Conservation (phyloP, 768 basidiomycete species). For the Galerina marginata region DNA sequence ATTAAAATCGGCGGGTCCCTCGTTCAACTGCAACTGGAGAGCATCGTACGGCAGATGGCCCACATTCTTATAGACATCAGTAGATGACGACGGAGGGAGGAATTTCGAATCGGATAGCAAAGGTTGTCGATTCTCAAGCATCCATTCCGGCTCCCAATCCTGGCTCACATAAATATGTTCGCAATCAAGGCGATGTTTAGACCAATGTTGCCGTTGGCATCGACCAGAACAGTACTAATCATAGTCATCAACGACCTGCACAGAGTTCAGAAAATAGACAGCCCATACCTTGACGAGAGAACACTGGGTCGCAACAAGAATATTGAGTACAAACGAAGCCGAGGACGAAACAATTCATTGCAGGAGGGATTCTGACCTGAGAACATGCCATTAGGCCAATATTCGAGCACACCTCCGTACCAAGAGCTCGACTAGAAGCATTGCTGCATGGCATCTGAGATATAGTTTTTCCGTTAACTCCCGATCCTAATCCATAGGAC, state of each 20-base stretch:
- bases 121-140: constrained; percentile 34
- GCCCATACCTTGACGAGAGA: constrained; percentile 24
- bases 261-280: not conserved
- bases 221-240: constrained; percentile 40
- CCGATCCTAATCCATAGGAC: constrained; percentile 37
- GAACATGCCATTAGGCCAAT: constrained; percentile 33
- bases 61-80: constrained; percentile 25
- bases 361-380: constrained; percentile 23
- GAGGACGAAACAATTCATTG: too few species aligned
- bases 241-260: not conserved
- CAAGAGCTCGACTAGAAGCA: constrained; percentile 8
- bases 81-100: constrained; percentile 13
- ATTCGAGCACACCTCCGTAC: constrained; percentile 18
- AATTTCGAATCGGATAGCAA: constrained; percentile 18
- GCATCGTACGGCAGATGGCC: constrained; percentile 39
- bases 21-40: constrained; percentile 35
- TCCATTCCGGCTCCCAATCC: constrained; percentile 42
- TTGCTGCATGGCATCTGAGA: constrained; percentile 29
- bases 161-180: constrained; percentile 32
- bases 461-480: constrained; percentile 14
- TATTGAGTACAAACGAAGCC: too few species aligned
- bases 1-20: constrained; percentile 26
- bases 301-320: constrained; percentile 14
- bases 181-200: constrained; percentile 40
- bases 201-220: constrained; percentile 42